Base-by-base conservation (phyloP, 768 basidiomycete species). In the Rhodotorula sphaerocarpa region DNA sequence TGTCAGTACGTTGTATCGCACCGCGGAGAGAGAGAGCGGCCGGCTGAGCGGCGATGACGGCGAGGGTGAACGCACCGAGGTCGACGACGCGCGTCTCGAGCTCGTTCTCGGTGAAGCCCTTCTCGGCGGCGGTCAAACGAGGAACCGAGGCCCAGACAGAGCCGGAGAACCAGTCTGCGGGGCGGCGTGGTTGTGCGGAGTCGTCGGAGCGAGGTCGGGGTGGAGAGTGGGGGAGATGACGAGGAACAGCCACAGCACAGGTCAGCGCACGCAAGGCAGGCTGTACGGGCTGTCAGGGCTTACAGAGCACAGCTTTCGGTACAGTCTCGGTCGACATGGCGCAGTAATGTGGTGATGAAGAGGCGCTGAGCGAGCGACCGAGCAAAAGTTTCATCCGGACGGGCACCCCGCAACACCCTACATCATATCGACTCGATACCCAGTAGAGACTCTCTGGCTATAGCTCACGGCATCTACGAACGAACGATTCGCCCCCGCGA, bases 81-180 rank as follows among this genome's bases (percentile, higher is more conserved):
- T 67, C 55, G 33, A 67, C 66, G 7, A 51, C 36, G 4, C 62
- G 42, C 42, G 52, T 23, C 41, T 63, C 66, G 21, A 67, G 46
- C 43, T 67, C 55, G 2, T 56, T 51, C 14, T 54, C 56, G 6
- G 61, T 63, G 62, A 57, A 64, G 25, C 54, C 50, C 62, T 67
- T 67, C 66, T 67, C 66, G 20, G 31, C 7, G 3, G 62, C 62
- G 4, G 59, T 59, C 4, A 67, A 55, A 3, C 47, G 42, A 1
- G 66, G 59, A 3, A 59, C 58, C 9, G 55, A 48, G 1, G 45
- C 36, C 66, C 66, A 67, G n/a, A 63, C 61, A 23, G 39, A 44
- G 12, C 66, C 66, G 7, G 50, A n/a, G 31, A 53, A 53, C 39
- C 39, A 53, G 52, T 53, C 52, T 53, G n/a, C n/a, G n/a, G n/a